Evolutionary conservation across 768 basidiomycete species (phyloP).

Genomic region (Tylopilus plumbeoviolaceoides): DNA sequence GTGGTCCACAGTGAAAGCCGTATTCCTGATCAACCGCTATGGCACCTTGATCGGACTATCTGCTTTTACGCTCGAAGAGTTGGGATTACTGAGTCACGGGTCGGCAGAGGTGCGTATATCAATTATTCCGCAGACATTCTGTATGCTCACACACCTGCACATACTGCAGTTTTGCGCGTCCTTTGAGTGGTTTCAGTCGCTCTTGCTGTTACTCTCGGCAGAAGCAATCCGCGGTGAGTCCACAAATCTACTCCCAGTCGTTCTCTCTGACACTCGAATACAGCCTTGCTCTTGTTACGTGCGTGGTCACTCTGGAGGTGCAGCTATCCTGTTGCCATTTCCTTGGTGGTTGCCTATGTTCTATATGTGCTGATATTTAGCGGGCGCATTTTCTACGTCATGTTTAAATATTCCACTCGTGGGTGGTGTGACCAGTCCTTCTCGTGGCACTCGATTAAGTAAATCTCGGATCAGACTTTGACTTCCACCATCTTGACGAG

Average conservation of each 20-base stretch:
- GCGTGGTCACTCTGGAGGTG: conserved; percentile 20
- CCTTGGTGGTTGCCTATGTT: conserved; percentile 9
- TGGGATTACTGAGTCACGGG: conserved; percentile 8
- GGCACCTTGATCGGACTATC: conserved; percentile 10
- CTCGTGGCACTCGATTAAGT: neutral
- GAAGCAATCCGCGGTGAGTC: conserved; percentile 15
- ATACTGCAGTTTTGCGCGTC: conserved; percentile 9
- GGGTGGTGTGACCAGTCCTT: neutral
- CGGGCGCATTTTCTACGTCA: neutral
- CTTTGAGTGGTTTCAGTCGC: neutral
- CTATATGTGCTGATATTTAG: conserved; percentile 4
- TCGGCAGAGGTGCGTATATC: conserved; percentile 5
- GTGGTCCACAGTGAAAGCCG: conserved; percentile 8
- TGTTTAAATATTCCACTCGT: neutral
- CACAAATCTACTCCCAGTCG: neutral
- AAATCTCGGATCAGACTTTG: neutral
- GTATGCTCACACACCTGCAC: neutral
- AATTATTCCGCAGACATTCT: neutral
- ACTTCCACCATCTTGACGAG: neutral
- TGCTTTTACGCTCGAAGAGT: conserved; percentile 10
- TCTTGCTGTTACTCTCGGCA: neutral
- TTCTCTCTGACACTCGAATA: neutral
- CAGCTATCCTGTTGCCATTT: neutral
- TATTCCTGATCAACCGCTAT: conserved; percentile 21
- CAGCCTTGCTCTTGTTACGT: conserved; percentile 20